Base-by-base conservation (phyloP, 2,329 filamentous ascomycete genomes). In the Phyllosticta paracitricarpa region DNA sequence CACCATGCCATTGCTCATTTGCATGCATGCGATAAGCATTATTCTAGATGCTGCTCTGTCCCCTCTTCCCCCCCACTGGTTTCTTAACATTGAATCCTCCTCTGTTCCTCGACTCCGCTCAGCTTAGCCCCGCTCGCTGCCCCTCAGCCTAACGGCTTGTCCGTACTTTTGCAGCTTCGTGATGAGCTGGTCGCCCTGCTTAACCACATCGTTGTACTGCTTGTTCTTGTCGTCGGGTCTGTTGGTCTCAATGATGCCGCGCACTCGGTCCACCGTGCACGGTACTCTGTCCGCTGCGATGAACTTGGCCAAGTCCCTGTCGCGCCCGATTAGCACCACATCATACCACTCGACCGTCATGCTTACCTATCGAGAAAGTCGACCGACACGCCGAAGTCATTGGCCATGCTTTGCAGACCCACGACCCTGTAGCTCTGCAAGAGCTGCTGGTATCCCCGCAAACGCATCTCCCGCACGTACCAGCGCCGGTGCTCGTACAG, bases 91-190 rank as follows among this genome's bases (percentile, higher is more conserved):
- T 9, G 25, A 2, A 1, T 0, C 35, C 28, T 22, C 5, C 48
- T 22, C 19, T 2, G 2, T 22, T 22, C 19, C 19, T 22, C 19
- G 19, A 22, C 19, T 22, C 19, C 19, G 19, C 19, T 22, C 19
- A 22, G 19, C 53, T 62, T 48, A 96, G 69, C 90, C 91, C 69
- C 94, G 85, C 82, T 99, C 94, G 72, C 93, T 97, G 51, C 94
- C 94, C 70, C 94, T 85, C 77, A 99, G 81, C 71, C 94, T 85
- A 66, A 99, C 94, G 2, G 94, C 89, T 77, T 99, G 94, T 54
- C 94, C 94, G 75, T 99, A 99, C 82, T 99, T 99, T 79, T 99
- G 94, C 68, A 99, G 81, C 82, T 99, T 99, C 62, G 94, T 99
- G 74, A 99, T 97, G 65, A 99, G 82, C 77, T 96, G 89, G 76